Conservation (phyloP, 164 flowering plant genomes). For the Piper longum region DNA sequence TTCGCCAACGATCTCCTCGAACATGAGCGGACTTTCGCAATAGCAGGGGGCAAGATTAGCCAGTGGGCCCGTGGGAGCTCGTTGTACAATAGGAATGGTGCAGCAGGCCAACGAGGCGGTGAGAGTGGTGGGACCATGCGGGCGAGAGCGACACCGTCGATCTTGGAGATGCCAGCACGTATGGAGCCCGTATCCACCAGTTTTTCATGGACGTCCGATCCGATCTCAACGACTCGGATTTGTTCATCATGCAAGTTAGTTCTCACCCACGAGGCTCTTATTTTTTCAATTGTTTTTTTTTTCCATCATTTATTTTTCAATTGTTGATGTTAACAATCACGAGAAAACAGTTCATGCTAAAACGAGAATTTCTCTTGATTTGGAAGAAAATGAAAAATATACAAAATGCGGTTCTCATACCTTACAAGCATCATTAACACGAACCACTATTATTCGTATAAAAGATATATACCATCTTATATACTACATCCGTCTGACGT, state of each 20-base stretch:
- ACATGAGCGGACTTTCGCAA: slow-evolving; percentile 20
- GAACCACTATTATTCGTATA: too few relatives aligned
- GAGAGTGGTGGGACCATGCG: slow-evolving; percentile 30
- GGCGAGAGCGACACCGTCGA: slow-evolving; percentile 38
- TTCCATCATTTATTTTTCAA: too few relatives aligned
- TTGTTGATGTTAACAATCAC: too few relatives aligned
- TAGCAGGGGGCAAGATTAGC: slow-evolving; percentile 49
- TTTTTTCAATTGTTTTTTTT: too few relatives aligned
- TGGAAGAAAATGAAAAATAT: too few relatives aligned
- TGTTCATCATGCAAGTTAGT: slow-evolving; percentile 65
- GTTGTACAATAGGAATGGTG: slow-evolving; percentile 31
- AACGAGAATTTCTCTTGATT: too few relatives aligned
- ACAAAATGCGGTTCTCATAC: too few relatives aligned
- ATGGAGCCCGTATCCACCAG: slow-evolving; percentile 9
- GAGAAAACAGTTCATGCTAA: too few relatives aligned
- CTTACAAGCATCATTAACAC: too few relatives aligned
- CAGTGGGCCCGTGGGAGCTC: slow-evolving; percentile 39
- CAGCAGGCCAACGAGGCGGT: slow-evolving; percentile 26
- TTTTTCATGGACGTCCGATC: slow-evolving; percentile 28
- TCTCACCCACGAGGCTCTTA: not conserved
- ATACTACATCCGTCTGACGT: too few relatives aligned
- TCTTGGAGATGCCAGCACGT: slow-evolving; percentile 23
- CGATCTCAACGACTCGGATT: slow-evolving; percentile 43
- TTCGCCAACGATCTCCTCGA: slow-evolving; percentile 40
- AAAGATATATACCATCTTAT: too few relatives aligned